Conservation (phyloP, 495 filamentous ascomycete species). For the Parachaetomium inaequale region DNA sequence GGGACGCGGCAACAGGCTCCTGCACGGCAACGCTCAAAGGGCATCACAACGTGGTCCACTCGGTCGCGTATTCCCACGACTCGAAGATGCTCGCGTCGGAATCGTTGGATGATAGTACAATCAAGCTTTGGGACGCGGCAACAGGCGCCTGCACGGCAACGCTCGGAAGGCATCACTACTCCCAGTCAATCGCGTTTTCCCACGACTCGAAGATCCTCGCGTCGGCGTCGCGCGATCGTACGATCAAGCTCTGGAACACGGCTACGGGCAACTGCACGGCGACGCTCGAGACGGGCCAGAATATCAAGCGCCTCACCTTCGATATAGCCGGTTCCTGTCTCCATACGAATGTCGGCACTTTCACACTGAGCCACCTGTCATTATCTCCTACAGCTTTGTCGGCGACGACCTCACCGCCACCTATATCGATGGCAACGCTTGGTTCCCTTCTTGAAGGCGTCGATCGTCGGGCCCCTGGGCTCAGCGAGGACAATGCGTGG, state of each 20-base stretch:
- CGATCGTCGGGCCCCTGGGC: not conserved
- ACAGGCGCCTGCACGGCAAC: too few relatives aligned
- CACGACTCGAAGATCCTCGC: too few relatives aligned
- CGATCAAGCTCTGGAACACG: too few relatives aligned
- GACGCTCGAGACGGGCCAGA: not conserved
- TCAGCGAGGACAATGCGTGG: conserved; percentile 6
- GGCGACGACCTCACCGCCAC: not conserved
- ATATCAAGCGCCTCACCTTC: not conserved
- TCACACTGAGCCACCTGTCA: conserved; percentile 5
- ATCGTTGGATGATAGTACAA: conserved; percentile 27
- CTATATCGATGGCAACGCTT: not conserved
- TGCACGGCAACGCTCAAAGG: too few relatives aligned
- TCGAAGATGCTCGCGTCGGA: conserved; percentile 20
- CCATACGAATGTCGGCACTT: conserved; percentile 4
- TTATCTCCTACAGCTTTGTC: not conserved
- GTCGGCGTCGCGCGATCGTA: too few relatives aligned
- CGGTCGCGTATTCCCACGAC: conserved; percentile 41
- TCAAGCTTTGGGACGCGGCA: too few relatives aligned
- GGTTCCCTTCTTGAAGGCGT: not conserved
- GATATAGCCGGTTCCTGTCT: conserved; percentile 1
- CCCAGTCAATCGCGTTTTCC: too few relatives aligned
- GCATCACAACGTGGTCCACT: conserved; percentile 16
- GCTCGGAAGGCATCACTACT: too few relatives aligned
- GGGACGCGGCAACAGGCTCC: too few relatives aligned
- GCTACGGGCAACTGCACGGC: too few relatives aligned